phyloP scores from a whole-genome alignment of 1,139 yeast species.

The Nakaseomyces kungkrabaensis region DNA sequence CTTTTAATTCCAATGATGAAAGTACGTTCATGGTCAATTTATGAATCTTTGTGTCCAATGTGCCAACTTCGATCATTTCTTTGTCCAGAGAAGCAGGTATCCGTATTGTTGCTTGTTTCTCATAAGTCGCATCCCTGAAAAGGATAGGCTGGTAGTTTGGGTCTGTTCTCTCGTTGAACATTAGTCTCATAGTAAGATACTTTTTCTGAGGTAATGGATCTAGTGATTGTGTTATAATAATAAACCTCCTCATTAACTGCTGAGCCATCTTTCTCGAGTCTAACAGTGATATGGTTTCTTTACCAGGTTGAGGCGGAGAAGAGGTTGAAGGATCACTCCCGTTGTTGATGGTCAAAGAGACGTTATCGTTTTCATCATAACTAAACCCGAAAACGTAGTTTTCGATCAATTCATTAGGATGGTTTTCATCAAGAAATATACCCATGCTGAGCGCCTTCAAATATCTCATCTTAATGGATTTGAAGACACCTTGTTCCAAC shows the following conservation, averaged over 20 bases:
- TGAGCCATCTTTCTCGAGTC: slow-evolving; percentile 36
- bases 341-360: slow-evolving; percentile 21
- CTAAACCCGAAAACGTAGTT: slow-evolving; percentile 41
- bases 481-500: slow-evolving; percentile 42
- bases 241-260: slow-evolving; percentile 39
- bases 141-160: slow-evolving; percentile 38
- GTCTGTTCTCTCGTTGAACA: slow-evolving; percentile 42
- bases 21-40: slow-evolving; percentile 19
- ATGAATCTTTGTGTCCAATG: slow-evolving; percentile 22
- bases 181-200: slow-evolving; percentile 37
- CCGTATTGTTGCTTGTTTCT: slow-evolving; percentile 26
- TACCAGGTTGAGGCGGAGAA: not conserved
- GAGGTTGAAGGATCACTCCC: not conserved
- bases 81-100: slow-evolving; percentile 17
- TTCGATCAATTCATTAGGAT: slow-evolving; percentile 36
- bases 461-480: slow-evolving; percentile 35
- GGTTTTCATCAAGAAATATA: slow-evolving; percentile 34
- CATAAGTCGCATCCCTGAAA: slow-evolving; percentile 37
- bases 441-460: slow-evolving; percentile 39
- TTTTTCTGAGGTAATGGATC: slow-evolving; percentile 40
- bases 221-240: slow-evolving; percentile 43
- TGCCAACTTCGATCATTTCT: slow-evolving; percentile 20
- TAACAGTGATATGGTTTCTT: slow-evolving; percentile 20
- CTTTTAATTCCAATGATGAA: slow-evolving; percentile 16
- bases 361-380: slow-evolving; percentile 28